These are phyloP conservation scores for Auriculariales sp. DNA, from an alignment of 768 basidiomycete genomes.

Conservation along the genomic window DNA sequence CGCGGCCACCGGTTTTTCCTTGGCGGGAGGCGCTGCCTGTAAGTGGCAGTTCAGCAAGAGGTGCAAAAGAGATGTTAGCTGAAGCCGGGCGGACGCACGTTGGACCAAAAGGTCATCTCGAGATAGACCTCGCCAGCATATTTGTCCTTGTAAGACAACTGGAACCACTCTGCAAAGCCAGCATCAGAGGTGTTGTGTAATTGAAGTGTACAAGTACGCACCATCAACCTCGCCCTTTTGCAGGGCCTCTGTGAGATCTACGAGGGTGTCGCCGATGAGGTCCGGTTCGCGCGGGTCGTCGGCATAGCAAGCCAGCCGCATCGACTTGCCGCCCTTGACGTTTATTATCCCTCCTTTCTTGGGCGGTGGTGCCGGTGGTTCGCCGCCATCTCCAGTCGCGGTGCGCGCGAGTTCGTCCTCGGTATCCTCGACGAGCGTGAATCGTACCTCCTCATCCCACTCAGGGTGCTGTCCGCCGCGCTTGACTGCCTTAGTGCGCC, in stretches of 20 bases:
- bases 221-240: conserved; percentile 96
- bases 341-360: conserved; percentile 20
- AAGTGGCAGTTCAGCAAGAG: background rate
- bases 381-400: conserved; percentile 21
- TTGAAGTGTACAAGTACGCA: conserved; percentile 22
- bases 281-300: conserved; percentile 93
- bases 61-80: background rate
- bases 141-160: conserved; percentile 75
- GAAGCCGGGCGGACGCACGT: conserved; percentile 33
- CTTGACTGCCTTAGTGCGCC: conserved; percentile 84
- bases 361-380: conserved; percentile 43
- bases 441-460: conserved; percentile 97
- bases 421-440: conserved; percentile 70
- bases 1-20: conserved; percentile 38
- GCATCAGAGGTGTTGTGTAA: conserved; percentile 8
- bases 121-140: conserved; percentile 93
- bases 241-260: conserved; percentile 79
- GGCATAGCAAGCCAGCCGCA: conserved; percentile 82
- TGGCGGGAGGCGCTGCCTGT: conserved; percentile 69
- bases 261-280: conserved; percentile 80
- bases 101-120: conserved; percentile 94
- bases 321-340: conserved; percentile 57
- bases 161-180: conserved; percentile 75
- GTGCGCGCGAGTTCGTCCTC: conserved; percentile 35
- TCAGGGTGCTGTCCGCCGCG: conserved; percentile 96